A percentile compares a stretch with the other conserved stretches of the same genome.
phyloP scores from a whole-genome alignment of 352 stramenopile genomes.

The Pythium vanterpoolii region DNA sequence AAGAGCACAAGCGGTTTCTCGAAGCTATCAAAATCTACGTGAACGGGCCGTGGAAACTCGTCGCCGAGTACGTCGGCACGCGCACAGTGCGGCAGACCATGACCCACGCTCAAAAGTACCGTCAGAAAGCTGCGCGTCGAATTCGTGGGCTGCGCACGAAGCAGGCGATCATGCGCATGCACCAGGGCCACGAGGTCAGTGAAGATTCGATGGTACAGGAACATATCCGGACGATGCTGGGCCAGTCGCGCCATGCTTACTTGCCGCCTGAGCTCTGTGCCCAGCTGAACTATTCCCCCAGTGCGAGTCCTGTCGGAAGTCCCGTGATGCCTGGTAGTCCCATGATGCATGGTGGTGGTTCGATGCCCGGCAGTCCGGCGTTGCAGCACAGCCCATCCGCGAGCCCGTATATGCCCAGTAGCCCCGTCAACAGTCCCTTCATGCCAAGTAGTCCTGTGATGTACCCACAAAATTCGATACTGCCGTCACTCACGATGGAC shows the following conservation, averaged over 20 bases:
- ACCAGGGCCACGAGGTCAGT: constrained; percentile 58
- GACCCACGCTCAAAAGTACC: constrained; percentile 76
- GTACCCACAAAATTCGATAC: constrained; percentile 10
- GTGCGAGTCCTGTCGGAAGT: constrained; percentile 9
- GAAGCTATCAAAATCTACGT: constrained; percentile 71
- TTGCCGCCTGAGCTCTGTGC: constrained; percentile 11
- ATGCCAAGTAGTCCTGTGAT: constrained; percentile 19
- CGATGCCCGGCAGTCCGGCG: constrained; percentile 7
- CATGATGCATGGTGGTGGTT: not conserved
- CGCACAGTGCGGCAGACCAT: constrained; percentile 73
- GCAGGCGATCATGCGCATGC: constrained; percentile 72
- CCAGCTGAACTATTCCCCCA: constrained; percentile 16
- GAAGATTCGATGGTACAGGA: constrained; percentile 66
- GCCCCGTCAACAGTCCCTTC: constrained; percentile 3
- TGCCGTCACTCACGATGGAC: constrained; percentile 6
- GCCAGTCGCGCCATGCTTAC: constrained; percentile 21
- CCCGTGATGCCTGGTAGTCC: constrained; percentile 7
- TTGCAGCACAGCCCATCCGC: not conserved
- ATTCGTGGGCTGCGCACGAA: constrained; percentile 62
- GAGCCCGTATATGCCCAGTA: constrained; percentile 16
- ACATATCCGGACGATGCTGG: constrained; percentile 38
- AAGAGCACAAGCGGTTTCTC: constrained; percentile 69
- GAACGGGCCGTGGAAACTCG: constrained; percentile 64
- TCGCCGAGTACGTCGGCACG: constrained; percentile 61
- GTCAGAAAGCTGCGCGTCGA: constrained; percentile 52